Percentiles rank a stretch among this genome's conserved stretches.
Conservation (phyloP, 2,329 filamentous ascomycete species). For the Pyrenophora tritici-repentis region DNA sequence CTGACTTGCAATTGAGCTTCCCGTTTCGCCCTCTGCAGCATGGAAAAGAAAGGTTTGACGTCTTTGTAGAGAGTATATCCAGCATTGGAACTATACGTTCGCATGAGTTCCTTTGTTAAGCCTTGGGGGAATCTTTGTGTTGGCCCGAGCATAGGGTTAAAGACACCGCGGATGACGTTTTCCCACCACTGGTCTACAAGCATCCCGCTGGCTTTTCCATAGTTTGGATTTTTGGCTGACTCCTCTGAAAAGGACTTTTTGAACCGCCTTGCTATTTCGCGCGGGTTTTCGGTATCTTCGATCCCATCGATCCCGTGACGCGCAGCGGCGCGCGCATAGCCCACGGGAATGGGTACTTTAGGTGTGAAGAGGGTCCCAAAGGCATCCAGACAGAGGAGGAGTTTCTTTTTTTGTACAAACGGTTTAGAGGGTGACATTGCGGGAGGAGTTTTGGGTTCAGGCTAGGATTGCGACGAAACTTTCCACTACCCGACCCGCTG, state of each 20-base stretch:
- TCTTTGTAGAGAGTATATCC: constrained; percentile 59
- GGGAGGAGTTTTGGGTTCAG: constrained; percentile 7
- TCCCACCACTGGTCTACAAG: constrained; percentile 64
- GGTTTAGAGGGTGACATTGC: constrained; percentile 12
- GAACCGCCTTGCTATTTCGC: constrained; percentile 39
- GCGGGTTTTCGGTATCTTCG: constrained; percentile 43
- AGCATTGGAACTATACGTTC: constrained; percentile 58
- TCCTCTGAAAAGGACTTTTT: constrained; percentile 56
- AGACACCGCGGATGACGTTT: constrained; percentile 61
- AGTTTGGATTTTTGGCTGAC: constrained; percentile 60
- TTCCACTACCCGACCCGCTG: too few relatives aligned
- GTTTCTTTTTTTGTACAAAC: constrained; percentile 45
- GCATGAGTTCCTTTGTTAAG: constrained; percentile 56
- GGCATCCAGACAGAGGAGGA: constrained; percentile 67
- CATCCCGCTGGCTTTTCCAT: constrained; percentile 59
- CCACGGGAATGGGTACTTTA: constrained; percentile 54
- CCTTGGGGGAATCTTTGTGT: constrained; percentile 49
- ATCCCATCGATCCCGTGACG: constrained; percentile 54
- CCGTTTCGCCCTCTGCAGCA: constrained; percentile 38
- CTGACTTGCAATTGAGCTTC: background rate
- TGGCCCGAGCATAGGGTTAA: constrained; percentile 32
- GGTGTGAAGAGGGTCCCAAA: constrained; percentile 68
- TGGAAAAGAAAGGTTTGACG: constrained; percentile 53
- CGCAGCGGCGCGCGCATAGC: constrained; percentile 61
- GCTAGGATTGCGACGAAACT: too few relatives aligned